These are phyloP conservation scores for Magnolia officinalis DNA, from an alignment of 164 flowering plant genomes.

Conservation along the genomic window DNA sequence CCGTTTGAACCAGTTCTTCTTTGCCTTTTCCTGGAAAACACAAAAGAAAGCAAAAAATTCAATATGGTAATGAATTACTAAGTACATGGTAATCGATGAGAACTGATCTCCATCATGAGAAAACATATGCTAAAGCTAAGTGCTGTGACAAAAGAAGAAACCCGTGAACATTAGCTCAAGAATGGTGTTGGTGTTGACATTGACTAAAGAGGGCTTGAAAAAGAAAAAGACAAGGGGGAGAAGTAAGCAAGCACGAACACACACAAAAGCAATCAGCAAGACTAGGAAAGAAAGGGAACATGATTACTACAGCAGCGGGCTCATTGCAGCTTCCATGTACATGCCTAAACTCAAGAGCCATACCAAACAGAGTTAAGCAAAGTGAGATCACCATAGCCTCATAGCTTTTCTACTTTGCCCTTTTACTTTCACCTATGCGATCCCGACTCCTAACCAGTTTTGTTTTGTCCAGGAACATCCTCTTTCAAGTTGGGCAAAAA, in stretches of 20 bases:
- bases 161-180: background rate
- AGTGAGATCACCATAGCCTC: too few species aligned
- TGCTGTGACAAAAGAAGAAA: background rate
- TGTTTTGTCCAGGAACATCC: too few species aligned
- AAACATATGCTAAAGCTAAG: background rate
- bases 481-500: too few species aligned
- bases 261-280: too few species aligned
- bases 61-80: background rate
- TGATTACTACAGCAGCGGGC: background rate
- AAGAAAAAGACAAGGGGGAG: background rate
- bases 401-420: too few species aligned
- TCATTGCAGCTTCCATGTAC: background rate
- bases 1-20: conserved; percentile 72
- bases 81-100: background rate
- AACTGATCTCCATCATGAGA: background rate
- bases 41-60: background rate
- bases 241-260: too few species aligned
- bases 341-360: background rate
- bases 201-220: background rate
- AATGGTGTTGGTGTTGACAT: background rate
- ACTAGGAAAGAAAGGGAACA: too few species aligned
- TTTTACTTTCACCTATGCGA: too few species aligned
- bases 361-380: background rate
- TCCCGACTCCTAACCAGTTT: too few species aligned
- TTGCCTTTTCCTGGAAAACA: conserved; percentile 62